Evolutionary conservation across 1,284 basidiomycete genomes (phyloP), one percentile per base, ranked within the genome.

Genomic region (Lentinus polychrous): DNA sequence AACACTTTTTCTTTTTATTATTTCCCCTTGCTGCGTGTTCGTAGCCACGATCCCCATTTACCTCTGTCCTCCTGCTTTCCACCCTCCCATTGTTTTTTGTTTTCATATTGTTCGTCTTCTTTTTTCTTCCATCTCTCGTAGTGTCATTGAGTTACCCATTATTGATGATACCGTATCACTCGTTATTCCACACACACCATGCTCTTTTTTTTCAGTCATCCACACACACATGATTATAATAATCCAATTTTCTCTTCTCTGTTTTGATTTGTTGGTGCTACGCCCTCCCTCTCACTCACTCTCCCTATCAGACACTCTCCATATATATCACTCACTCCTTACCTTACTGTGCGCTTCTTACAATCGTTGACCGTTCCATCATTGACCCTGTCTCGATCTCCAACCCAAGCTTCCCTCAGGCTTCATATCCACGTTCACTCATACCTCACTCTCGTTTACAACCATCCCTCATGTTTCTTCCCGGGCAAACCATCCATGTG

Each of bases 101-200:
- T 36, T 32, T 45, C 37, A 33, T 31, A 24, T 31, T 18, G 15
- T 50, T 43, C 27, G 23, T 20, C 46, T 39, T 44, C 38, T 11
- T 20, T 45, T 20, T 31, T 43, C 15, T 27, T 17, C 27, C 20
- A 45, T 45, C 15, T n/a, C 15, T 45, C 8, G 45, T 49, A 45
- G 36, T 51, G 45, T 48, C 52, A 54, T 46, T 45, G 43, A 47
- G 55, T 49, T 49, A 52, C 46, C 43, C 49, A 57, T 60, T 60
- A 57, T 58, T 50, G 54, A 63, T 57, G 62, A 64, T 66, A 62
- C 55, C 64, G 56, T 64, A 63, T 58, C 57, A 58, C 58, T 59
- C 58, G 57, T 62, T 66, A 65, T 60, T 65, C 50, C 56, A 27
- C 27, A 27, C 27, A 5, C 27, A 27, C n/a, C n/a, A n/a, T n/a